A percentile compares a stretch with the other conserved stretches of the same genome.
phyloP scores from a whole-genome alignment of 768 basidiomycete genomes.

The Baorangia bicolor region DNA sequence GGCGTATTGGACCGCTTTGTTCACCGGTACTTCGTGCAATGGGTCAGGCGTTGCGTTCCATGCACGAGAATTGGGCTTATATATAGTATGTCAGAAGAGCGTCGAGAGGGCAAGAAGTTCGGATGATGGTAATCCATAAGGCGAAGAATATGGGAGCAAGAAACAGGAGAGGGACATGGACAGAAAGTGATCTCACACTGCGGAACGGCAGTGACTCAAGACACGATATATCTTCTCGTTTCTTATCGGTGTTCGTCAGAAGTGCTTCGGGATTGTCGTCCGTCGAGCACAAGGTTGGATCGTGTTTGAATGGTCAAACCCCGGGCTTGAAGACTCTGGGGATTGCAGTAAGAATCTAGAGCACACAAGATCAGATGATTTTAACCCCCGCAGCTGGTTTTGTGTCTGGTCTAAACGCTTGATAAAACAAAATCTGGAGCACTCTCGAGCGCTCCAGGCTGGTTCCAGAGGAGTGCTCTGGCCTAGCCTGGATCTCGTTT shows the following conservation, averaged over 20 bases:
- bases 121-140: not conserved
- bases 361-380: no score
- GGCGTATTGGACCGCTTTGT: constrained; percentile 1
- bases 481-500: no score
- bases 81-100: not conserved
- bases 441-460: no score
- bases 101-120: not conserved
- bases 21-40: not conserved
- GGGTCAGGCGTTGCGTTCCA: not conserved
- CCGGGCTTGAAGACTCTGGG: no score
- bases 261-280: not conserved
- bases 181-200: not conserved
- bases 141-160: not conserved
- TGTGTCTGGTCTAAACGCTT: no score
- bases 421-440: no score
- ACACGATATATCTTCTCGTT: not conserved
- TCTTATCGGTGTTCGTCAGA: not conserved
- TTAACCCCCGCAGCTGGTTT: no score
- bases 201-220: not conserved
- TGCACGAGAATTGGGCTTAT: not conserved
- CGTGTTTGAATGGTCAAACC: no score
- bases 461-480: no score
- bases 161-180: not conserved
- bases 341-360: no score
- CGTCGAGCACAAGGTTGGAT: no score